Evolutionary conservation across 129 eudicot species (phyloP), one percentile per base, ranked within the genome.

Genomic region (Centrapalus pauciflorus): DNA sequence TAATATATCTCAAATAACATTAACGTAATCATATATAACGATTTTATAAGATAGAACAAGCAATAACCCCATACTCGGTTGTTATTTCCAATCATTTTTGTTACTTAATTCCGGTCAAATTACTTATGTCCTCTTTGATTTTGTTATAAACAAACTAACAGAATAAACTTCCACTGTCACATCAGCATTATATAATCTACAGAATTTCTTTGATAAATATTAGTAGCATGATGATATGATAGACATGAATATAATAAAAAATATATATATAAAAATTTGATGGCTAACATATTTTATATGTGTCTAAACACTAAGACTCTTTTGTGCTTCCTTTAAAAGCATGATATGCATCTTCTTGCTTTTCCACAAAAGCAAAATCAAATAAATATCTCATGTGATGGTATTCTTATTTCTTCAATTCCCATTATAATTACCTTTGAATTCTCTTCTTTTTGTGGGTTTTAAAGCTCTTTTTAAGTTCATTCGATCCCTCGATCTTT

Each of bases 371-470:
- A 56, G 50, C 72, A 45, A 66, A 55, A 56, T 37, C 72, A 45
- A 56, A 74, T 74, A 66, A 66, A 74, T 55, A 74, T 74, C 61
- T 74, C 79, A 74, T 74, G 79, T 74, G 73, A 74, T 56, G 52
- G 60, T 58, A 64, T 57, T 57, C 73, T 56, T 65, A 46, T 65
- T 65, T 66, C 79, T 46, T 7, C 73, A 66, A n/a, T 33, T 76
- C n/a, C n/a, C 56, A 51, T 41, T 51, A 55, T 51, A 55, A 14
- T 19, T 12, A 54, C 69, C 52, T 46, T 43, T 55, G n/a, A 32
- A 72, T 38, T 61, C 35, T 24, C 67, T 14, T 40, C 57, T 61
- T 66, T 63, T 43, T 43, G 45, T 72, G 62, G 46, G 73, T 66
- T 29, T 67, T 19, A 61, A 20, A 55, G 34, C 61, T 32, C 72